Evolutionary conservation across 2,329 filamentous ascomycete species (phyloP).

Genomic region (Trichoderma sp.): DNA sequence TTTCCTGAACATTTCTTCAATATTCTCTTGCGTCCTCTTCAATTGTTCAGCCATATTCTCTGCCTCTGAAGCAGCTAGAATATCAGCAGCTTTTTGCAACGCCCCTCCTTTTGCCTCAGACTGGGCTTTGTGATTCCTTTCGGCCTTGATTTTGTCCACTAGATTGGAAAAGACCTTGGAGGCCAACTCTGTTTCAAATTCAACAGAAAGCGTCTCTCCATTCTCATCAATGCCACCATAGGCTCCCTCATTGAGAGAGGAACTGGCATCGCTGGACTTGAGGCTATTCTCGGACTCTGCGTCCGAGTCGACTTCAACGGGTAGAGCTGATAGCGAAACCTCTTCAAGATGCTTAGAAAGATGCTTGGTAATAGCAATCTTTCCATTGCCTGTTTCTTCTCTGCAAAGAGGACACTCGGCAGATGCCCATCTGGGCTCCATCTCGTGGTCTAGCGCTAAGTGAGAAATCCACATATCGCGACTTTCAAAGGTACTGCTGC

Average conservation of each 20-base stretch:
- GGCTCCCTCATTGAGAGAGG: not conserved
- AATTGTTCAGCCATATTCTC: slow-evolving; percentile 41
- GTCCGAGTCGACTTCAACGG: not conserved
- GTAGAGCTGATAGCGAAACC: not conserved
- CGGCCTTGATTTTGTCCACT: slow-evolving; percentile 41
- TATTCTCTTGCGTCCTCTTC: slow-evolving; percentile 33
- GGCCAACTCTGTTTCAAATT: not conserved
- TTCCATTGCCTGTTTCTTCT: not conserved
- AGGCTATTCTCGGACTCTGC: not conserved
- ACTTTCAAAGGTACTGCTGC: not conserved
- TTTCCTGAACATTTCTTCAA: slow-evolving; percentile 49
- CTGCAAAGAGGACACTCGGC: not conserved
- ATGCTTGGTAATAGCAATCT: not conserved
- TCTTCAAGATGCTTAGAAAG: not conserved
- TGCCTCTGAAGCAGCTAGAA: slow-evolving; percentile 49
- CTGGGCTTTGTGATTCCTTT: slow-evolving; percentile 38
- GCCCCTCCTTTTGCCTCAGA: slow-evolving; percentile 34
- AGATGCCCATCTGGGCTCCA: not conserved
- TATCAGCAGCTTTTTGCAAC: slow-evolving; percentile 39
- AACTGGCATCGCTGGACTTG: not conserved
- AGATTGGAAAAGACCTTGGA: not conserved
- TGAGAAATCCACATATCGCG: not conserved
- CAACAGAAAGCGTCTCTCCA: not conserved
- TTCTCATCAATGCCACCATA: not conserved
- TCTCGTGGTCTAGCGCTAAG: not conserved